Evolutionary conservation across 2,329 filamentous ascomycete species (phyloP), one percentile per base, ranked within the genome.

Genomic region (Diaporthe longicolla): DNA sequence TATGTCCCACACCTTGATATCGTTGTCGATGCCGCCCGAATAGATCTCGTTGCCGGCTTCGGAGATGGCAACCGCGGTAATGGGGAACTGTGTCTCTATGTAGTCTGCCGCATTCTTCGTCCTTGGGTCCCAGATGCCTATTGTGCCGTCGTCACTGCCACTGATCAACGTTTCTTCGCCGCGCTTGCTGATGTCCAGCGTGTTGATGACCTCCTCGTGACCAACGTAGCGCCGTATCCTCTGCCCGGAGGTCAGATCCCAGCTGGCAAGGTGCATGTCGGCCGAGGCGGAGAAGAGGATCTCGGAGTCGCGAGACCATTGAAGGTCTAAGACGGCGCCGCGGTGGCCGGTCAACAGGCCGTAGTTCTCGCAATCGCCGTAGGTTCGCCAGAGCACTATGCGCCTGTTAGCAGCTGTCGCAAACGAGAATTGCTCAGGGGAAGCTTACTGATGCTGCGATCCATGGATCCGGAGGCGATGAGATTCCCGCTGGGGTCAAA

Each of bases 11-110:
- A 97, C 95, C 79, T 95, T 95, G 82, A 99, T 97, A 79, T 97
- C 95, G 81, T 98, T 98, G 85, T 98, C 97, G 78, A 99, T 98
- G 29, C 95, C 94, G 61, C 96, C 96, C 9, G 94, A 93, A 83
- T 97, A 99, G 35, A 99, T 91, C 84, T 98, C 97, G 82, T 98
- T 98, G 24, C 97, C 97, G 1, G 96, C 95, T 82, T 98, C 95
- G 0, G 95, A 93, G n/a, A 98, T 87, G 21, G 95, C 94, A 8
- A 98, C 91, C 0, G 96, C 94, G 2, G 97, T 98, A 73, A 99
- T 91, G 1, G 97, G 97, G 75, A 97, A 97, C 75, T 97, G 93
- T 0, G 95, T 98, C 81, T 96, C 91, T 76, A 98, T 93, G 79
- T 95, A 95, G 79, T 97, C 94, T 73, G 93, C 90, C 0, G 95